Evolutionary conservation across 495 filamentous ascomycete species (phyloP), one percentile per base, ranked within the genome.

Genomic region (Sordaria brevicollis): DNA sequence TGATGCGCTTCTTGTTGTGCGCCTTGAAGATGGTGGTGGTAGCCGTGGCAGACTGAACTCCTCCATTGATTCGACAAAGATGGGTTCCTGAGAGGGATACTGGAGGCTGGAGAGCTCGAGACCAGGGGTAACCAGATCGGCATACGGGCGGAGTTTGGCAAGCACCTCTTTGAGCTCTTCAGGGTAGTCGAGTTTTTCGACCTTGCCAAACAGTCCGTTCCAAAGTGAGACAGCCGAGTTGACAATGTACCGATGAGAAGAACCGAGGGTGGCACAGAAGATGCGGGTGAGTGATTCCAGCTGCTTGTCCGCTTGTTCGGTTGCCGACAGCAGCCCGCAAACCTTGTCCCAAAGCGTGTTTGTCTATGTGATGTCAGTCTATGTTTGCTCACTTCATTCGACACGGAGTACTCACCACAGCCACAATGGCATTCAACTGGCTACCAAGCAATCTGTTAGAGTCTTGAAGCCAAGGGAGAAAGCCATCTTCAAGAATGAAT

Each of bases 391-490:
- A 41, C 34, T 35, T 25, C 41, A 21, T 39, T 9, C 4, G 35
- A 67, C 35, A 36, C 17, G 35, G 10, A 66, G 15, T 10, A 81
- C 82, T 77, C 78, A 85, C 83, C 62, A 74, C 71, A 69, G 76
- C 72, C 35, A 79, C 71, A 8, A 77, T 67, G 2, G 73, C 62
- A 34, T 71, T 76, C 19, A 76, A 71, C 35, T 79, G 74, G 37
- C 71, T 79, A 67, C 78, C 70, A 35, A 83, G 76, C 65, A 73
- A 71, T 38, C 79, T 74, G 15, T 79, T 80, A 1, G 72, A 57
- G 72, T 93, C 91, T 67, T 82, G 79, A 36, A 93, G 77, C 89
- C 90, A 93, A 6, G 81, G 70, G 4, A 81, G 73, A 36, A 92
- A 73, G 2, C 88, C 89, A 38, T 82, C 77, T 74, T 92, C 90